These are phyloP conservation scores for Diaporthe aspalathi DNA, from an alignment of 2,329 filamentous ascomycete species.

Conservation along the genomic window DNA sequence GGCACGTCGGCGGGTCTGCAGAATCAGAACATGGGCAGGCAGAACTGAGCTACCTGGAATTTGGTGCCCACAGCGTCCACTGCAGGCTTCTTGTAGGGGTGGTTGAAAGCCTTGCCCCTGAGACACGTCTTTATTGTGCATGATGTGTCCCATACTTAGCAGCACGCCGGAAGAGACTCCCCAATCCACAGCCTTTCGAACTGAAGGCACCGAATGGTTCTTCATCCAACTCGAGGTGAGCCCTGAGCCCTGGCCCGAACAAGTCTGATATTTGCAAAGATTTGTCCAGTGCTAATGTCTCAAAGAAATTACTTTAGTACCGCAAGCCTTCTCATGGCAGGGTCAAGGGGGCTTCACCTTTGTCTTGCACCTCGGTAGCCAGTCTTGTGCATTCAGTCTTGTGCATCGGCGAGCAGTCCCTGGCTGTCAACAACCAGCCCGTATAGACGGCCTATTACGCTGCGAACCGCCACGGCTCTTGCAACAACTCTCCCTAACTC, in stretches of 20 bases:
- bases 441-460: not conserved
- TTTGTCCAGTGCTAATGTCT: not conserved
- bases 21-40: not conserved
- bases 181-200: not conserved
- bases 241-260: not conserved
- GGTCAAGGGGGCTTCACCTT: not conserved
- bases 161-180: not conserved
- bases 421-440: not conserved
- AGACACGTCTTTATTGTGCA: not conserved
- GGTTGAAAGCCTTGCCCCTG: no score
- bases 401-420: no score
- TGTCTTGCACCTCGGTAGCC: not conserved
- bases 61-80: not conserved
- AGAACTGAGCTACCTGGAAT: not conserved
- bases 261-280: not conserved
- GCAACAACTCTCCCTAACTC: not conserved
- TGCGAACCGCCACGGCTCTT: not conserved
- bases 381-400: not conserved
- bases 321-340: no score
- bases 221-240: not conserved
- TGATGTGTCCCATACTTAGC: not conserved
- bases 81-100: not conserved
- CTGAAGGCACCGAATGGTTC: not conserved
- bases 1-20: not conserved
- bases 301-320: not conserved